These are phyloP conservation scores for Goffeauzyma gilvescens DNA, from an alignment of 768 basidiomycete species.

Conservation along the genomic window DNA sequence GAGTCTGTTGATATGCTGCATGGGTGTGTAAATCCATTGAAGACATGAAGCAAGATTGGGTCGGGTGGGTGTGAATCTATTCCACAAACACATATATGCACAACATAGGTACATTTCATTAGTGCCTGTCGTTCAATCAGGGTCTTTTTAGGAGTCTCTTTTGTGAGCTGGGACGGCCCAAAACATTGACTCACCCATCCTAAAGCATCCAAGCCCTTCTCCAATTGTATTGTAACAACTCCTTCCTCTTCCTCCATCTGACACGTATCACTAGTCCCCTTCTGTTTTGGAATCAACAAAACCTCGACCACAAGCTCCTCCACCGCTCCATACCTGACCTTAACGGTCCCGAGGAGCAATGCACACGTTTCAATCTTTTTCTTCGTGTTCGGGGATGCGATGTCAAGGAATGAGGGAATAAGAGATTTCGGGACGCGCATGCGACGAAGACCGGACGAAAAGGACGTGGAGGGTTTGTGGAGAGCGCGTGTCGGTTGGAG, in stretches of 20 bases:
- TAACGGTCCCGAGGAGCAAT: constrained; percentile 48
- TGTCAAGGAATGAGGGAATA: constrained; percentile 53
- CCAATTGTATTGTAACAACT: constrained; percentile 66
- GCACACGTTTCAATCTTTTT: constrained; percentile 74
- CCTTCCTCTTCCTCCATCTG: constrained; percentile 79
- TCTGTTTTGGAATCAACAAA: constrained; percentile 70
- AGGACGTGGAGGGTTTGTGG: background rate
- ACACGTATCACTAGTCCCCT: constrained; percentile 76
- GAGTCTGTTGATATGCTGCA: constrained; percentile 68
- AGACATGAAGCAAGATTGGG: constrained; percentile 87
- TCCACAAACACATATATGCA: background rate
- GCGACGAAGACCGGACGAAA: constrained; percentile 36
- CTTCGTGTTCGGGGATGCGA: constrained; percentile 59
- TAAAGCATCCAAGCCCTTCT: constrained; percentile 59
- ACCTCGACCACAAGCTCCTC: constrained; percentile 56
- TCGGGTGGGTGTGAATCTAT: constrained; percentile 86
- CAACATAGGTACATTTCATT: background rate
- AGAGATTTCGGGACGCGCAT: constrained; percentile 54
- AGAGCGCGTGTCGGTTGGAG: background rate
- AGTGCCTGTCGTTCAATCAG: constrained; percentile 8
- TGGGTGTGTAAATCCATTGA: constrained; percentile 86
- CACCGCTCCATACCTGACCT: constrained; percentile 4
- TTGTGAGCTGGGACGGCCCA: too few species aligned
- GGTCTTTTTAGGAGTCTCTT: too few species aligned
- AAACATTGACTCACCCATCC: constrained; percentile 62